These are phyloP conservation scores for Cryomyces minteri DNA, from an alignment of 495 filamentous ascomycete genomes.

Conservation along the genomic window DNA sequence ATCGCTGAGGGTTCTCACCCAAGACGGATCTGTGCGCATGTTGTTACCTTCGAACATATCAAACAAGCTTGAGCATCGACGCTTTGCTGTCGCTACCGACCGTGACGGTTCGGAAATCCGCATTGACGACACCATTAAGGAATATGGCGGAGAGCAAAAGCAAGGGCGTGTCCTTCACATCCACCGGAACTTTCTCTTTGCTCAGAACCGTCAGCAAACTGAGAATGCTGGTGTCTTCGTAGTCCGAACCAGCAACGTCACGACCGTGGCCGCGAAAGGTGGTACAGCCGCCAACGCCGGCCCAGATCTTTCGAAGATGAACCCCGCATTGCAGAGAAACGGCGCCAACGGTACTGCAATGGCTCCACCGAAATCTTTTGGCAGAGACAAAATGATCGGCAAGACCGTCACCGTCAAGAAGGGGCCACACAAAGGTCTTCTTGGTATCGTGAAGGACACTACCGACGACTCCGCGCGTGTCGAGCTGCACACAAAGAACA, in stretches of 20 bases:
- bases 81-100: conserved; percentile 77
- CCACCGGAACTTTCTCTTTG: conserved; percentile 71
- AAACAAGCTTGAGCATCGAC: conserved; percentile 63
- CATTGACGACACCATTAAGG: conserved; percentile 78
- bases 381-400: conserved; percentile 70
- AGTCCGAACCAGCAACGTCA: conserved; percentile 65
- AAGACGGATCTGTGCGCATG: conserved; percentile 64
- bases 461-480: conserved; percentile 70
- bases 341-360: conserved; percentile 31
- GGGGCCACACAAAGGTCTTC: conserved; percentile 76
- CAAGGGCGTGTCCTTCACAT: conserved; percentile 84
- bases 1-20: conserved; percentile 74
- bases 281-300: conserved; percentile 38
- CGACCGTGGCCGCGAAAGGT: conserved; percentile 80
- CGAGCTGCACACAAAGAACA: conserved; percentile 82
- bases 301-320: conserved; percentile 80
- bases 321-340: conserved; percentile 63
- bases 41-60: conserved; percentile 82
- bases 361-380: conserved; percentile 60
- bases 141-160: conserved; percentile 67
- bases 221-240: conserved; percentile 89
- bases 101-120: conserved; percentile 86
- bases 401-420: conserved; percentile 75
- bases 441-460: conserved; percentile 90
- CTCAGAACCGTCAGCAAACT: conserved; percentile 62